Base-by-base conservation (phyloP, 768 basidiomycete species). In the Rhodotorula taiwanensis region DNA sequence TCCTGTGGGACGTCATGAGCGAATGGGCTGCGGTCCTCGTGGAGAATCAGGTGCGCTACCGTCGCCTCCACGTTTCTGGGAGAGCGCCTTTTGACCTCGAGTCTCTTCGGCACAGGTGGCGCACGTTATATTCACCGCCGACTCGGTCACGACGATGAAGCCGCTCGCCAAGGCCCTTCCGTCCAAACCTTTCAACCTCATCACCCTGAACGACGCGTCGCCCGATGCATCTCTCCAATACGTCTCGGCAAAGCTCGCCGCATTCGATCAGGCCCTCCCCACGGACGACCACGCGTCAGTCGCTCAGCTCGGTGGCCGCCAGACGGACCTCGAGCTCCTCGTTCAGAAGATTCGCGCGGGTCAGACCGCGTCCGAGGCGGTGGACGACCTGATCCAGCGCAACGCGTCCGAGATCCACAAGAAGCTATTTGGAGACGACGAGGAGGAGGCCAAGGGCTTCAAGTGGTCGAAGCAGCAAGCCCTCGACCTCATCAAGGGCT, bases 351-450 rank as follows among this genome's bases (percentile, higher is more conserved):
- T 71, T 18, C 49, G 57, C 18, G 51, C 57, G n/a, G 72, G 58
- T 16, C 36, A 63, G 52, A 30, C 13, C 10, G 58, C 66, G 34
- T 68, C 66, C 30, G 72, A 71, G n/a, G 72, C 72, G 8, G 67
- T 70, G 18, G 68, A 72, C 72, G 93, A 97, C 72, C 89, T 98
- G 70, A 83, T 95, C 63, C 76, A 77, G 27, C 82, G 88, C 21
- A 86, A 85, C 39, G 83, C 91, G 15, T 81, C 83, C 39, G 92
- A 95, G 74, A 77, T 98, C 53, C 80, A 88, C 51, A 97, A 97
- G 80, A 86, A 82, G 51, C 88, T 88, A 0, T 99, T 97, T 73
- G 94, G 92, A 0, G 92, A 95, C 67, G 93, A 95, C 72, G 76
- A 79, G 2, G 90, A 94, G 58, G 93, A 95, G 71, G 86, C 87